A percentile compares a stretch with the other conserved stretches of the same genome.
These are phyloP conservation scores for Trametes polyzona DNA, from an alignment of 1,284 basidiomycete species.

Conservation along the genomic window DNA sequence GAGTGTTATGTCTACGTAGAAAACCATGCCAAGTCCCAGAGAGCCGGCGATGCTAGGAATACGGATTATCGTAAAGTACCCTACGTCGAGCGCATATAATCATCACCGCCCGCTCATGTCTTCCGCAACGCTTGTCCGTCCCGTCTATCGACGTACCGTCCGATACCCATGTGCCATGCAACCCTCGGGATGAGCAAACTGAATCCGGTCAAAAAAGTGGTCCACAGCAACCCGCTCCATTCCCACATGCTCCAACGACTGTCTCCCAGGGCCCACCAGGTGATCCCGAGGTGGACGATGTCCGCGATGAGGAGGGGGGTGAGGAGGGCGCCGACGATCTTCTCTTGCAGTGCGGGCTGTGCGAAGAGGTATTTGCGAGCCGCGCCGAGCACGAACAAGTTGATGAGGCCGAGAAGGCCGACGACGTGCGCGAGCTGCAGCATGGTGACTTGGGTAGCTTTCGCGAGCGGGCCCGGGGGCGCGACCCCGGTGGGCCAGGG, in stretches of 20 bases:
- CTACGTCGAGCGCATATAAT: slow-evolving; percentile 15
- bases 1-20: background rate
- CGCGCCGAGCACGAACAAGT: slow-evolving; percentile 65
- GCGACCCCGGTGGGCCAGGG: slow-evolving; percentile 59
- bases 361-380: slow-evolving; percentile 59
- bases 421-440: slow-evolving; percentile 78
- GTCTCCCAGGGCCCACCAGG: slow-evolving; percentile 74
- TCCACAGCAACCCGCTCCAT: slow-evolving; percentile 73
- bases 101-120: slow-evolving; percentile 15
- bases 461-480: slow-evolving; percentile 56
- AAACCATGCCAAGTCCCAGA: background rate
- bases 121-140: slow-evolving; percentile 46
- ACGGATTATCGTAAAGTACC: slow-evolving; percentile 21
- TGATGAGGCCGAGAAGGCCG: slow-evolving; percentile 70
- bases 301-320: slow-evolving; percentile 72
- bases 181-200: slow-evolving; percentile 67
- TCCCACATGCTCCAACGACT: slow-evolving; percentile 58
- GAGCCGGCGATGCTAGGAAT: slow-evolving; percentile 18
- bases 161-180: slow-evolving; percentile 74
- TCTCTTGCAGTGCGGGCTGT: slow-evolving; percentile 68
- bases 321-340: slow-evolving; percentile 63
- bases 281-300: slow-evolving; percentile 63
- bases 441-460: slow-evolving; percentile 65
- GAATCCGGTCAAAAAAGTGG: slow-evolving; percentile 64
- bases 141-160: slow-evolving; percentile 68